phyloP scores from a whole-genome alignment of 208 protist genomes.

The Acanthamoeba lenticulata region DNA sequence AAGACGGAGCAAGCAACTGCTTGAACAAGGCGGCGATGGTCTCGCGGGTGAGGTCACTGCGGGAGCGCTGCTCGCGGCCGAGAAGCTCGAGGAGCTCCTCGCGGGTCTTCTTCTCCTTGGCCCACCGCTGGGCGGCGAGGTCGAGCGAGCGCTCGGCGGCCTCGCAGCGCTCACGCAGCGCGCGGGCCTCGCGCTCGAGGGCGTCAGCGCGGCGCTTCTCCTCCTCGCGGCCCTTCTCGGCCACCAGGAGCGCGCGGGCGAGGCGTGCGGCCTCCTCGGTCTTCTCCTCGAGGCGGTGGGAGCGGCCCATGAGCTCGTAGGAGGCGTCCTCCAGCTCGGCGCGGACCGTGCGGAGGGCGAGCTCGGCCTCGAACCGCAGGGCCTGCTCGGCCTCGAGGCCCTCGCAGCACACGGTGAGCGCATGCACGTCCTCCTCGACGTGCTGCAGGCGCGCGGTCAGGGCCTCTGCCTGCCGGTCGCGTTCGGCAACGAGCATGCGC shows the following conservation, averaged over 20 bases:
- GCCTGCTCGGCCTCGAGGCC: background rate
- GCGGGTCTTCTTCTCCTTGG: background rate
- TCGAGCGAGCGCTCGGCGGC: background rate
- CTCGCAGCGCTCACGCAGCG: background rate
- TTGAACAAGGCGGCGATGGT: background rate
- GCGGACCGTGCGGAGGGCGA: background rate
- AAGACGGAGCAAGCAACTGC: background rate
- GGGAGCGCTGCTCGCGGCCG: background rate
- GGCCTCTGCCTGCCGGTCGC: background rate
- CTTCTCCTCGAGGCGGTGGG: background rate
- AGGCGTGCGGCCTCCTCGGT: background rate
- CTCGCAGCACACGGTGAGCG: background rate
- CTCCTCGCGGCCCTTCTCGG: background rate
- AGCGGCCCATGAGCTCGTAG: background rate
- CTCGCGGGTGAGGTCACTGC: background rate
- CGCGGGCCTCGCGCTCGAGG: background rate
- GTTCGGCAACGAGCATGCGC: background rate
- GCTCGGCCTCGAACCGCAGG: background rate
- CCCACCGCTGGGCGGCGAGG: background rate
- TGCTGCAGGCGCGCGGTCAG: background rate
- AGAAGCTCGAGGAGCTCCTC: background rate
- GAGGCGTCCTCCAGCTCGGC: constrained; percentile 1
- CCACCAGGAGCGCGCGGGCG: background rate
- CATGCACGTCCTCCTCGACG: background rate
- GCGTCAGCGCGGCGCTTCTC: background rate